Evolutionary conservation across 129 eudicot genomes (phyloP), one percentile per base, ranked within the genome.

Genomic region (Flaveria ramosissima): DNA sequence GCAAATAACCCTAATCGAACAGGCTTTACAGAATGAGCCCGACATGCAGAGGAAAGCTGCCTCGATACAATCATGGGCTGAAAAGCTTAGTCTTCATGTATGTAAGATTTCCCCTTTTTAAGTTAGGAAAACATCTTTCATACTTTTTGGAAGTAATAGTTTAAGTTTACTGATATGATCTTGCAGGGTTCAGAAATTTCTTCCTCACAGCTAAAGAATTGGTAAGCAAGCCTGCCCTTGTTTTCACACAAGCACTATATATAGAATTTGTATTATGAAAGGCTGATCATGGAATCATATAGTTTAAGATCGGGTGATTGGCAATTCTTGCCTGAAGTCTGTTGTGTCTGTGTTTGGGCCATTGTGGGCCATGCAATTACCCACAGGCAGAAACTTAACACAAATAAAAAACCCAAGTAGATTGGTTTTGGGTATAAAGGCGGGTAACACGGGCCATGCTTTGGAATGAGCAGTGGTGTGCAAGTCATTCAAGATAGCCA

Each of bases 101-200:
- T 62, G 99, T 84, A 68, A 53, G n/a, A 73, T 26, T 74, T 43
- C 16, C 55, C 20, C 20, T 42, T 23, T 77, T 32, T 9, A 23
- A 47, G n/a, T 15, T 80, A 9, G 6, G 64, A 52, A 68, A 39
- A 27, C 32, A 50, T 79, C 7, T 7, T 68, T 48, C 39, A 7
- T 20, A 15, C 15, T n/a, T n/a, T 17, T 66, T 39, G 20, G 27
- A 27, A 65, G 27, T 59, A 68, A 64, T 53, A 39, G 53, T 72
- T 36, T 74, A 71, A 56, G 67, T 78, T 81, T 30, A 26, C 17
- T 21, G 23, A 61, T 76, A 61, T 46, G 30, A 68, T 78, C 71
- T 45, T 71, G 41, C 87, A 95, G 99, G 99, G 99, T 55, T 78
- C 99, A 47, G 99, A 95, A 75, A 92, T 95, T 51, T 88, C 99